phyloP scores from a whole-genome alignment of 352 stramenopile species.

The Thraustotheca clavata region DNA sequence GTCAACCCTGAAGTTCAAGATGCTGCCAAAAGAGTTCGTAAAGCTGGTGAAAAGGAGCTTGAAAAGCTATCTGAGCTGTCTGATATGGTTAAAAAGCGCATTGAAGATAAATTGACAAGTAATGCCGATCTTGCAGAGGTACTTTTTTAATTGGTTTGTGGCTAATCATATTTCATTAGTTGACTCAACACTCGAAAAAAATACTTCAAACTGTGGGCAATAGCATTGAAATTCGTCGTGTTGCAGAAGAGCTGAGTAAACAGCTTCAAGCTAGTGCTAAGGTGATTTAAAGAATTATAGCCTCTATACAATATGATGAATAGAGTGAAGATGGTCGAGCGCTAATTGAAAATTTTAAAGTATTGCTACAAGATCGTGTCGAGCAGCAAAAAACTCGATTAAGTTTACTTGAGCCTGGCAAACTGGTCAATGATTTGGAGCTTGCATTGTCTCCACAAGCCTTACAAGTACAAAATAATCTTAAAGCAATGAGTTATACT shows the following conservation, averaged over 20 bases:
- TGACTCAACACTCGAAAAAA: constrained; percentile 16
- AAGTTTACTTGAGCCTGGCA: constrained; percentile 1
- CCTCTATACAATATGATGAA: too few species aligned
- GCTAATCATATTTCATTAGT: background rate
- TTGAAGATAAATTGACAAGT: constrained; percentile 8
- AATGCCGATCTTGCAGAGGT: constrained; percentile 17
- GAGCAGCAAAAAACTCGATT: constrained; percentile 15
- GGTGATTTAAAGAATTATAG: background rate
- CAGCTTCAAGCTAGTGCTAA: constrained; percentile 9
- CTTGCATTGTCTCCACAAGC: background rate
- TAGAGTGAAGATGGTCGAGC: constrained; percentile 15
- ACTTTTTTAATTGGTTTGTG: background rate
- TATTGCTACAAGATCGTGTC: constrained; percentile 13
- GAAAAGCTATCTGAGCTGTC: constrained; percentile 46
- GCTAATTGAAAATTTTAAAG: constrained; percentile 13
- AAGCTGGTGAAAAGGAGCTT: constrained; percentile 40
- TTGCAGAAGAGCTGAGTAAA: constrained; percentile 6
- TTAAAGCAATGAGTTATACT: background rate
- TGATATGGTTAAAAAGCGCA: constrained; percentile 37
- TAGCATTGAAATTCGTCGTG: constrained; percentile 16
- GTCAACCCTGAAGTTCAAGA: constrained; percentile 59
- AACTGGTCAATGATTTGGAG: constrained; percentile 12
- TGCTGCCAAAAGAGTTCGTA: constrained; percentile 40
- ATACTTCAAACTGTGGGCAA: constrained; percentile 13
- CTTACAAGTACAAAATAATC: background rate